Conservation (phyloP, 306 rosid species). For the Malus fusca region DNA sequence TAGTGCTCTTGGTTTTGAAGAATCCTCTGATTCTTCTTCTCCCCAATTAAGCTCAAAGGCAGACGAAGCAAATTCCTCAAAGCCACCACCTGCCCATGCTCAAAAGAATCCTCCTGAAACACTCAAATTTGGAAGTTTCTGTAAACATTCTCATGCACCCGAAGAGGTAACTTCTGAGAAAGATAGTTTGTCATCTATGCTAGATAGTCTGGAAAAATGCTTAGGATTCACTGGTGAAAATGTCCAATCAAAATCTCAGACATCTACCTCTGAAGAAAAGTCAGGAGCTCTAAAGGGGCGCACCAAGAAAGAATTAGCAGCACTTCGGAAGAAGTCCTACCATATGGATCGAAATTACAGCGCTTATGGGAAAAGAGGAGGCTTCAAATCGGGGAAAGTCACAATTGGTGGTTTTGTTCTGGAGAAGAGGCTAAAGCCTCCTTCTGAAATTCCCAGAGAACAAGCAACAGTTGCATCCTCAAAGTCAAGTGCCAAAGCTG, state of each 20-base stretch:
- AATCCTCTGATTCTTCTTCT: background rate
- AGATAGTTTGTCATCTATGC: conserved; percentile 9
- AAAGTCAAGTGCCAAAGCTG: conserved; percentile 14
- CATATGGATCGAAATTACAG: conserved; percentile 39
- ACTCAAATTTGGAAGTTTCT: conserved; percentile 23
- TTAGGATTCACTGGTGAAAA: conserved; percentile 6
- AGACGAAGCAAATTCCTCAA: background rate
- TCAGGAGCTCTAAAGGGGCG: conserved; percentile 29
- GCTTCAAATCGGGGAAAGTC: conserved; percentile 33
- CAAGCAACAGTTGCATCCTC: conserved; percentile 28
- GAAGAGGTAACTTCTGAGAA: background rate
- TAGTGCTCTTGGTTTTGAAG: conserved; percentile 17
- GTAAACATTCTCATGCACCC: background rate
- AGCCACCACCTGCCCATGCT: background rate
- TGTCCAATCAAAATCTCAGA: background rate
- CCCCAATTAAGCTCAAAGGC: conserved; percentile 21
- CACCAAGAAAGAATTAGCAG: conserved; percentile 37
- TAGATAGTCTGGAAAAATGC: conserved; percentile 21
- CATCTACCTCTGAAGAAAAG: conserved; percentile 32
- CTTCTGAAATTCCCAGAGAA: conserved; percentile 27
- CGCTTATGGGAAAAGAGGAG: conserved; percentile 40
- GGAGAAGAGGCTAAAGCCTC: conserved; percentile 40
- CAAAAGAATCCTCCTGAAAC: conserved; percentile 19
- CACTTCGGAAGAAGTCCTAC: conserved; percentile 39
- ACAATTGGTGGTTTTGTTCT: conserved; percentile 27